Evolutionary conservation across 352 stramenopile genomes (phyloP).

Genomic region (Pythium utonaiense): DNA sequence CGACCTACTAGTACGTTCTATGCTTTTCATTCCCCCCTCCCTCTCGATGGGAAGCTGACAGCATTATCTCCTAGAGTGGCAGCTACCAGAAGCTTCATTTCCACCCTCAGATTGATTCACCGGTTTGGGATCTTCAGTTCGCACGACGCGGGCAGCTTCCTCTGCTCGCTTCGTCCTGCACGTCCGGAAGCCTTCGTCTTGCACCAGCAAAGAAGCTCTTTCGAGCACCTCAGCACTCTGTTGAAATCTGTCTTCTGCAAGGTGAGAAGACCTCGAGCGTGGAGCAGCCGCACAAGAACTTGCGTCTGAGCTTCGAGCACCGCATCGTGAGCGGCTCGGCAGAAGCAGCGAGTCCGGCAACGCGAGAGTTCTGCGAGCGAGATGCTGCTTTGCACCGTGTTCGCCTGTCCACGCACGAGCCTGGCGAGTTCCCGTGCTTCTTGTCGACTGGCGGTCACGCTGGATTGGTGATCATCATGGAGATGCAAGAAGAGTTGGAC

Average conservation of each 20-base stretch:
- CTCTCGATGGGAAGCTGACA: no score
- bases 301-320: conserved; percentile 49
- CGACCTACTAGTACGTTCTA: conserved; percentile 71
- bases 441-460: conserved; percentile 61
- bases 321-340: conserved; percentile 39
- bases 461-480: conserved; percentile 67
- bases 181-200: conserved; percentile 61
- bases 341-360: conserved; percentile 37
- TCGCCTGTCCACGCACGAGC: conserved; percentile 40
- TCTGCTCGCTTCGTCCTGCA: conserved; percentile 61
- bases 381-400: conserved; percentile 76
- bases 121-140: conserved; percentile 79
- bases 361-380: conserved; percentile 68
- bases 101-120: conserved; percentile 81
- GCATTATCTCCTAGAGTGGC: conserved; percentile 51
- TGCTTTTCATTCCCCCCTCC: no score
- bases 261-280: conserved; percentile 50
- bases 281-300: conserved; percentile 52
- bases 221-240: conserved; percentile 51
- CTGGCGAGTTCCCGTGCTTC: conserved; percentile 54
- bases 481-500: conserved; percentile 61
- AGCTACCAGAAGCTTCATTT: conserved; percentile 81
- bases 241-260: conserved; percentile 66
- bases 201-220: conserved; percentile 67
- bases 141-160: conserved; percentile 38